Evolutionary conservation across 306 rosid species (phyloP).

Genomic region (Boehmeria nivea): DNA sequence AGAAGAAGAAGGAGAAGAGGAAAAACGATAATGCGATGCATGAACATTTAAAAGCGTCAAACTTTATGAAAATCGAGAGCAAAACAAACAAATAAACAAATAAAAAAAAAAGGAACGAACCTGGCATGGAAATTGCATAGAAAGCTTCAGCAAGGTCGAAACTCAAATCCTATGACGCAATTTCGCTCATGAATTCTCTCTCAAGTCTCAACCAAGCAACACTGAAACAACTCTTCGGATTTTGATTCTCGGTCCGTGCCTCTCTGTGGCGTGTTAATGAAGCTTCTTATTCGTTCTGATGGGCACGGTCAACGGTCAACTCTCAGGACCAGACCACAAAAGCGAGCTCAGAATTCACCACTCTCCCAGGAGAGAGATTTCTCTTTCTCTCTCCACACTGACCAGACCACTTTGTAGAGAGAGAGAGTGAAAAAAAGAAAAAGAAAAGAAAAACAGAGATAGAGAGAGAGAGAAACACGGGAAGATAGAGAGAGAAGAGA

Average conservation of each 20-base stretch:
- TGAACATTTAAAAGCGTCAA: too few species aligned
- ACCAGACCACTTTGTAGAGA: neutral
- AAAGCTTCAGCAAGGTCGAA: too few species aligned
- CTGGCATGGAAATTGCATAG: neutral
- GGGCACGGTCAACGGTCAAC: constrained; percentile 11
- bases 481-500: neutral
- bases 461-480: neutral
- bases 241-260: neutral
- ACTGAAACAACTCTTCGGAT: neutral
- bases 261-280: constrained; percentile 8
- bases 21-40: neutral
- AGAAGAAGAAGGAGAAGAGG: neutral
- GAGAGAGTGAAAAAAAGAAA: neutral
- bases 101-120: neutral
- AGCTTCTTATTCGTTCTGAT: neutral
- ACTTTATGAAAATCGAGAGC: too few species aligned
- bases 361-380: neutral
- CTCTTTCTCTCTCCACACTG: constrained; percentile 1
- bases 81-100: too few species aligned
- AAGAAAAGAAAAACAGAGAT: neutral
- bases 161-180: too few species aligned
- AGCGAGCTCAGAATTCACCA: neutral
- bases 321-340: neutral
- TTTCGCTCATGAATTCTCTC: too few species aligned
- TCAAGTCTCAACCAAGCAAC: neutral